Percentiles rank a stretch among this genome's conserved stretches.
Evolutionary conservation across 164 flowering plant genomes (phyloP).

Genomic region (Tinospora cordifolia): DNA sequence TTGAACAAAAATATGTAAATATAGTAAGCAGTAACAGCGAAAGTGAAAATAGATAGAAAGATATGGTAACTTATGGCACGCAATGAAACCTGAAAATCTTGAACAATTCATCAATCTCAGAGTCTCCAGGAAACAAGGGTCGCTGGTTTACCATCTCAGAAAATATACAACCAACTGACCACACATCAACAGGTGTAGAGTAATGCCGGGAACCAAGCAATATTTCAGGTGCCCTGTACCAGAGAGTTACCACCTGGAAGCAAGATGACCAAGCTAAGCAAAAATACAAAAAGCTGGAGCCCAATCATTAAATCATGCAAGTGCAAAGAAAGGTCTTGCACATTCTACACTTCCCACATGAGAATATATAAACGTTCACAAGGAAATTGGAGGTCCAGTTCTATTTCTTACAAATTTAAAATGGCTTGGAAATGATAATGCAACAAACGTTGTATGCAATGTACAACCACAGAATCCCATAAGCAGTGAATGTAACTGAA

Average conservation of each 20-base stretch:
- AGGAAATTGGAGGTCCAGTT: not conserved
- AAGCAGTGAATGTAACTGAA: not conserved
- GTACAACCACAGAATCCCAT: too few relatives aligned
- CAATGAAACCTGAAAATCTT: constrained; percentile 80
- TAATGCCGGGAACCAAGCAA: constrained; percentile 94
- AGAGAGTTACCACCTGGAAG: constrained; percentile 84
- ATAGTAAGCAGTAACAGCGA: constrained; percentile 3
- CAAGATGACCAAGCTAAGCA: not conserved
- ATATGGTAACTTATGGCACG: not conserved
- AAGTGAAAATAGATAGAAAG: not conserved
- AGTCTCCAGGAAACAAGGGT: constrained; percentile 95
- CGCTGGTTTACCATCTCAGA: constrained; percentile 94
- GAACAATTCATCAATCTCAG: constrained; percentile 93
- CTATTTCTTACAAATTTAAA: not conserved
- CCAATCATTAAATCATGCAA: not conserved
- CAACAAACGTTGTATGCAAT: not conserved
- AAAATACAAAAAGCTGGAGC: not conserved
- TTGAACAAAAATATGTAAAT: constrained; percentile 14
- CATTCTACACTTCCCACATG: not conserved
- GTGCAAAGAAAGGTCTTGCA: not conserved
- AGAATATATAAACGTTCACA: not conserved
- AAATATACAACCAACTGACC: constrained; percentile 99
- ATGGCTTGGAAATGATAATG: not conserved
- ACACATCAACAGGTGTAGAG: constrained; percentile 95
- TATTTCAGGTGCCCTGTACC: constrained; percentile 99